Conservation (phyloP, 805 yeast genomes). For the Yarrowia alimentaria region DNA sequence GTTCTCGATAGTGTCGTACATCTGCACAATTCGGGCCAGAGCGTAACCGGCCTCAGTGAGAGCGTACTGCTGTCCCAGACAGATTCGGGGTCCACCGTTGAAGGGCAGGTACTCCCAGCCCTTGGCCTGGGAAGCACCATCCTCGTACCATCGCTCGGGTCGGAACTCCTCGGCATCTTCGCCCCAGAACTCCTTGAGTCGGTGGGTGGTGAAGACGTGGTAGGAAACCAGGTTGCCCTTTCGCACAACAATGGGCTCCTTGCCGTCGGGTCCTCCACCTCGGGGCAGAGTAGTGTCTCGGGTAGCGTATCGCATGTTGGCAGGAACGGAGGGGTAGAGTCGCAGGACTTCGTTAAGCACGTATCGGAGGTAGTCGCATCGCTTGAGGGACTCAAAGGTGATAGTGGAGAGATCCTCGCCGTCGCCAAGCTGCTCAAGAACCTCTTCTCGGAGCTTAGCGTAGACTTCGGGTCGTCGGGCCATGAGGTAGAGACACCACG, state of each 20-base stretch:
- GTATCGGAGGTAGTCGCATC: slow-evolving; percentile 48
- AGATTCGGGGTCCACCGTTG: slow-evolving; percentile 57
- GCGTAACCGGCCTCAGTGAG: slow-evolving; percentile 52
- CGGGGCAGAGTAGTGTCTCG: slow-evolving; percentile 50
- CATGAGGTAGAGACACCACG: slow-evolving; percentile 48
- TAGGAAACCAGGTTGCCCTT: slow-evolving; percentile 48
- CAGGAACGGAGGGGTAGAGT: slow-evolving; percentile 53
- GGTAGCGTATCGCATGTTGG: slow-evolving; percentile 48
- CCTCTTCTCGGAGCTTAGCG: slow-evolving; percentile 42
- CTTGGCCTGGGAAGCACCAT: slow-evolving; percentile 38
- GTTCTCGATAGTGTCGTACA: slow-evolving; percentile 26
- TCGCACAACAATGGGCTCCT: slow-evolving; percentile 43
- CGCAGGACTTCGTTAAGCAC: slow-evolving; percentile 52
- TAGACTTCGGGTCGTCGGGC: slow-evolving; percentile 42
- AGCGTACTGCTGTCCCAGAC: slow-evolving; percentile 58
- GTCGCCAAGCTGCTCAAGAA: slow-evolving; percentile 41
- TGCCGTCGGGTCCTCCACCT: slow-evolving; percentile 50
- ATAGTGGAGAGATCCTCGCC: slow-evolving; percentile 37
- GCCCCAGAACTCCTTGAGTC: slow-evolving; percentile 45
- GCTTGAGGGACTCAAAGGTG: slow-evolving; percentile 51
- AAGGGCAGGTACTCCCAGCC: slow-evolving; percentile 52
- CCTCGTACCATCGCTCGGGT: slow-evolving; percentile 52
- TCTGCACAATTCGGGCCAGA: slow-evolving; percentile 43
- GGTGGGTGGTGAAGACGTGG: slow-evolving; percentile 46
- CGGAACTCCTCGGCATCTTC: slow-evolving; percentile 46